Conservation (phyloP, 805 yeast species). For the Wickerhamomyces canadensis region DNA sequence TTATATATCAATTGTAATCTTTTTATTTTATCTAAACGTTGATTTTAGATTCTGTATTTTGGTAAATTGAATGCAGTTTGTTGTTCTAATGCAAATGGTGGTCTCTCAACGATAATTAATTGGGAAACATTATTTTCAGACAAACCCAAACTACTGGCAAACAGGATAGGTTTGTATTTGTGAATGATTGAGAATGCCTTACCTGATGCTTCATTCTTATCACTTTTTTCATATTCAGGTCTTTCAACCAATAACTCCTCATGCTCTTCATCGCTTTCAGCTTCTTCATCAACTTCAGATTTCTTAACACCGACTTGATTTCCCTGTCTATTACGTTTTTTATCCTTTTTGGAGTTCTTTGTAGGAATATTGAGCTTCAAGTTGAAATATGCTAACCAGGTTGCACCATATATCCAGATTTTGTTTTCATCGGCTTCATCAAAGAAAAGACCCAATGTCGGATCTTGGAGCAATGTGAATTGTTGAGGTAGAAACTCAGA, state of each 20-base stretch:
- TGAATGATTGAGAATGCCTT: constrained; percentile 69
- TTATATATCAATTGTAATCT: background rate
- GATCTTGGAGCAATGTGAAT: constrained; percentile 51
- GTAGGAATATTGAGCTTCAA: constrained; percentile 51
- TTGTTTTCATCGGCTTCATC: constrained; percentile 36
- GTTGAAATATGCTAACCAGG: constrained; percentile 77
- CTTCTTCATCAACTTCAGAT: constrained; percentile 26
- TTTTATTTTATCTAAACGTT: background rate
- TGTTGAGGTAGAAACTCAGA: constrained; percentile 69
- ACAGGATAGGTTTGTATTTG: constrained; percentile 69
- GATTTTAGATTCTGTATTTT: constrained; percentile 40
- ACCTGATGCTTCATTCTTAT: constrained; percentile 24
- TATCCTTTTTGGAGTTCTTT: constrained; percentile 24
- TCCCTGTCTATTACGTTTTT: constrained; percentile 38
- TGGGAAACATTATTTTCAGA: constrained; percentile 32
- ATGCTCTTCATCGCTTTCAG: constrained; percentile 21
- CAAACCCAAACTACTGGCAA: constrained; percentile 48
- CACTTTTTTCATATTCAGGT: constrained; percentile 11
- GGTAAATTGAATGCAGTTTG: constrained; percentile 63
- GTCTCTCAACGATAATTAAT: constrained; percentile 73
- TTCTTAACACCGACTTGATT: constrained; percentile 36
- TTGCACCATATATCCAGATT: constrained; percentile 84
- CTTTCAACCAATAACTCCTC: constrained; percentile 12
- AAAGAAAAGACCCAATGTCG: constrained; percentile 66
- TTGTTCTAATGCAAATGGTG: constrained; percentile 48